A percentile compares a stretch with the other conserved stretches of the same genome.
Evolutionary conservation across 2,329 filamentous ascomycete genomes (phyloP).

Genomic region (Proliferodiscus dingleyae): DNA sequence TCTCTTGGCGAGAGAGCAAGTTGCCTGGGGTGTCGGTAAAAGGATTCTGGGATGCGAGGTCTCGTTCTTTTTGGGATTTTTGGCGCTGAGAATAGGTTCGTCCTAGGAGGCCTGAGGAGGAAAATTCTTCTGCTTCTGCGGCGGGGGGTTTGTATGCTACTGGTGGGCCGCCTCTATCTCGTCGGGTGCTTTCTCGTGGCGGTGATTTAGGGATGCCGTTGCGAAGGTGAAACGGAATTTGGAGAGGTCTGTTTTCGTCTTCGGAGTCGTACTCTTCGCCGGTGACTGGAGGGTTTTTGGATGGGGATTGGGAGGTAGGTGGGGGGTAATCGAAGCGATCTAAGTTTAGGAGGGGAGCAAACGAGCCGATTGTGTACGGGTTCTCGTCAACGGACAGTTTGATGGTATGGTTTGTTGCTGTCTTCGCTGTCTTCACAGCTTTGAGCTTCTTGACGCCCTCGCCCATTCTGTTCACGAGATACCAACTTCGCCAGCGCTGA

Average conservation of each 20-base stretch:
- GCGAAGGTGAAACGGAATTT: conserved; percentile 30
- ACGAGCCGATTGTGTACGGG: conserved; percentile 61
- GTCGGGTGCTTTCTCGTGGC: conserved; percentile 13
- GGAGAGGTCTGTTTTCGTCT: conserved; percentile 24
- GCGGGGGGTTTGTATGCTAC: conserved; percentile 22
- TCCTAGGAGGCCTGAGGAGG: conserved; percentile 42
- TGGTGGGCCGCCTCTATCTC: conserved; percentile 25
- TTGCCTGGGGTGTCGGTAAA: conserved; percentile 36
- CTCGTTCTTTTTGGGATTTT: conserved; percentile 28
- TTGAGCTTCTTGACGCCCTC: conserved; percentile 26
- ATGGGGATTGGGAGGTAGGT: no score
- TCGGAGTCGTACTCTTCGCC: conserved; percentile 22
- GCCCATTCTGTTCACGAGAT: conserved; percentile 68
- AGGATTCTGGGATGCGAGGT: background rate
- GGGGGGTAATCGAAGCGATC: conserved; percentile 43
- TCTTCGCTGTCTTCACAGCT: background rate
- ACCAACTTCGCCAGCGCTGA: conserved; percentile 88
- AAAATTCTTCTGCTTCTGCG: conserved; percentile 36
- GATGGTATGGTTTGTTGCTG: conserved; percentile 7
- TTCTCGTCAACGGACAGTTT: conserved; percentile 42
- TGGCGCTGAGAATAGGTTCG: conserved; percentile 44
- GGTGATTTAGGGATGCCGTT: conserved; percentile 16
- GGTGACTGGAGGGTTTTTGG: background rate
- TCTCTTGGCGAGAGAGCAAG: conserved; percentile 20
- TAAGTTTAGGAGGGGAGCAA: conserved; percentile 63